These are phyloP conservation scores for Nicotiana rustica DNA, from an alignment of 305 asterid genomes.

Conservation along the genomic window DNA sequence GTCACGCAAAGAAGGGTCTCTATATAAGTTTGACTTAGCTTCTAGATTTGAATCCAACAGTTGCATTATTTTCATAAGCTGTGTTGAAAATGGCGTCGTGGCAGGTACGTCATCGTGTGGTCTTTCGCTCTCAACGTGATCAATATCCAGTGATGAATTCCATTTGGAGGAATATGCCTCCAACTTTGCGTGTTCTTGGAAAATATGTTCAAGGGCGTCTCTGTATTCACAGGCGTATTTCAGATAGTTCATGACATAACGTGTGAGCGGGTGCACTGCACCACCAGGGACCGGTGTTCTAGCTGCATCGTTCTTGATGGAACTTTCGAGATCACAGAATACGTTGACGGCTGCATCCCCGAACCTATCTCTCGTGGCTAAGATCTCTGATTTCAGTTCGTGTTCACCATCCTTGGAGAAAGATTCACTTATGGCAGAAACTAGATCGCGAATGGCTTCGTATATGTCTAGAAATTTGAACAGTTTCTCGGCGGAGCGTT, in stretches of 20 bases:
- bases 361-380: constrained; percentile 55
- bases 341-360: constrained; percentile 66
- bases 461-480: constrained; percentile 78
- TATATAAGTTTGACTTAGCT: constrained; percentile 61
- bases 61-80: constrained; percentile 65
- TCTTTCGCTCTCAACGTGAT: constrained; percentile 47
- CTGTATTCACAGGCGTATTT: constrained; percentile 75
- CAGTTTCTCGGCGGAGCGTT: constrained; percentile 76
- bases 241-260: constrained; percentile 81
- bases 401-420: constrained; percentile 42
- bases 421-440: constrained; percentile 50
- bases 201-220: constrained; percentile 59
- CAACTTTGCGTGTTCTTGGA: constrained; percentile 42
- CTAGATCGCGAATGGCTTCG: constrained; percentile 62
- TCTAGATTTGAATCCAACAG: constrained; percentile 64
- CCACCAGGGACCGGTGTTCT: constrained; percentile 79
- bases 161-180: not conserved
- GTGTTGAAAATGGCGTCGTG: constrained; percentile 57
- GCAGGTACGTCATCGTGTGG: constrained; percentile 51
- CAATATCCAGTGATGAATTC: not conserved
- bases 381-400: constrained; percentile 57
- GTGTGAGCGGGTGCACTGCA: constrained; percentile 87
- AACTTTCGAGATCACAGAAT: constrained; percentile 70
- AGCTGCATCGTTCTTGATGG: constrained; percentile 66
- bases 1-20: constrained; percentile 62